Conservation (phyloP, 495 filamentous ascomycete species). For the Penicillium ucsense region DNA sequence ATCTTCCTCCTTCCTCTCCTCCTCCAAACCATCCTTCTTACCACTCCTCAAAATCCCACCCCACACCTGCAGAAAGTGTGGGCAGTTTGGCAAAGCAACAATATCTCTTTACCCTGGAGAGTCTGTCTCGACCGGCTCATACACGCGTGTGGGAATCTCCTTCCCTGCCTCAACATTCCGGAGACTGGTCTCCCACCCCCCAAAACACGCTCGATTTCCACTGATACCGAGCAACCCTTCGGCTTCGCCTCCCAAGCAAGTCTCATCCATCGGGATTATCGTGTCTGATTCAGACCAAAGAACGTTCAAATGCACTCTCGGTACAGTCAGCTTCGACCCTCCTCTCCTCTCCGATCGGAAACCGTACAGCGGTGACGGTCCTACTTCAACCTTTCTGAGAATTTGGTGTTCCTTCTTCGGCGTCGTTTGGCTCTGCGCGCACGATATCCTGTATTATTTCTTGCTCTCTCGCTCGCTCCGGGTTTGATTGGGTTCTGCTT, state of each 20-base stretch:
- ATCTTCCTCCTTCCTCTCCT: background rate
- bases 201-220: too few relatives aligned
- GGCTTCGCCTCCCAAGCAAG: background rate
- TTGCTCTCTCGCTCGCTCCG: background rate
- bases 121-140: too few relatives aligned
- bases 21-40: constrained; percentile 1
- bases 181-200: too few relatives aligned
- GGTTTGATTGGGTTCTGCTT: constrained; percentile 16
- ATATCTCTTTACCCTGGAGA: too few relatives aligned
- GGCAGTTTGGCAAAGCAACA: too few relatives aligned
- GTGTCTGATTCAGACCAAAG: constrained; percentile 18
- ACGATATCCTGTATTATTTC: constrained; percentile 46
- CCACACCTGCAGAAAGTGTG: background rate
- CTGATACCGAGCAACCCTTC: background rate
- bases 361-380: constrained; percentile 40
- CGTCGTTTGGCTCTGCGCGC: constrained; percentile 33
- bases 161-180: background rate
- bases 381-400: constrained; percentile 15
- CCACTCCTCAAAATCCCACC: too few relatives aligned
- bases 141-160: too few relatives aligned
- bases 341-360: constrained; percentile 38
- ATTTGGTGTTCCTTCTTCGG: constrained; percentile 15
- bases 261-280: background rate
- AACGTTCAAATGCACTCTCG: constrained; percentile 43
- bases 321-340: constrained; percentile 30